These are phyloP conservation scores for Colletotrichum aenigma DNA, from an alignment of 2,329 filamentous ascomycete species.

Conservation along the genomic window DNA sequence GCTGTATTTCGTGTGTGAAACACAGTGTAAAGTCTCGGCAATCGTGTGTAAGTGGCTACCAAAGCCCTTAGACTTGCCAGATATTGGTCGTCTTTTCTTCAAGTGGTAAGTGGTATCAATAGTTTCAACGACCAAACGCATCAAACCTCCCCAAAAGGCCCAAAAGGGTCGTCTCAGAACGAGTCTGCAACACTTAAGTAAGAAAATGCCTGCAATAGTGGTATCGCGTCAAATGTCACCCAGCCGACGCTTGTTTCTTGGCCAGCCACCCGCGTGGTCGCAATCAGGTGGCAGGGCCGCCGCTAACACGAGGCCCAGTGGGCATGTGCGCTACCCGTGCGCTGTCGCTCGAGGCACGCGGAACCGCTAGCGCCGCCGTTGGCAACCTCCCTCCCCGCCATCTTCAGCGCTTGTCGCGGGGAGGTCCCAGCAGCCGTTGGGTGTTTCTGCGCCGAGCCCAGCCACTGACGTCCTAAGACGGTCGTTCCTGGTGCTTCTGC, in stretches of 20 bases:
- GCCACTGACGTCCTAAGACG: not conserved
- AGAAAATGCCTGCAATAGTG: not conserved
- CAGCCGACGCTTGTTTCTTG: not conserved
- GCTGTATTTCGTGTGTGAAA: not conserved
- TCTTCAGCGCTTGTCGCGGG: slow-evolving; percentile 9
- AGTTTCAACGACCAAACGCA: not conserved
- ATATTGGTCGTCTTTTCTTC: not conserved
- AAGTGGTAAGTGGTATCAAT: not conserved
- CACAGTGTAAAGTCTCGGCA: not conserved
- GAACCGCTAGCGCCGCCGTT: not conserved
- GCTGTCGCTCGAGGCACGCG: slow-evolving; percentile 3
- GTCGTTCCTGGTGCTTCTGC: not conserved
- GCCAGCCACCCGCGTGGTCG: slow-evolving; percentile 7
- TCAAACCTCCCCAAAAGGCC: not conserved
- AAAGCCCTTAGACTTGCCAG: not conserved
- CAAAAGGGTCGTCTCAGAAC: not conserved
- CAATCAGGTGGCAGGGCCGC: slow-evolving; percentile 3
- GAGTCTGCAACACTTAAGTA: slow-evolving; percentile 3
- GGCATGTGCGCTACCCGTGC: not conserved
- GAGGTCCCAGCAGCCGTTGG: not conserved
- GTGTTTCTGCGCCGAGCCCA: not conserved
- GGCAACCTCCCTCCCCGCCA: not conserved
- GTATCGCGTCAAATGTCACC: not conserved
- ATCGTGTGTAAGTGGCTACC: not conserved
- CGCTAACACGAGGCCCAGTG: not conserved